These are phyloP conservation scores for Escallonia herrerae DNA, from an alignment of 129 eudicot genomes.

Conservation along the genomic window DNA sequence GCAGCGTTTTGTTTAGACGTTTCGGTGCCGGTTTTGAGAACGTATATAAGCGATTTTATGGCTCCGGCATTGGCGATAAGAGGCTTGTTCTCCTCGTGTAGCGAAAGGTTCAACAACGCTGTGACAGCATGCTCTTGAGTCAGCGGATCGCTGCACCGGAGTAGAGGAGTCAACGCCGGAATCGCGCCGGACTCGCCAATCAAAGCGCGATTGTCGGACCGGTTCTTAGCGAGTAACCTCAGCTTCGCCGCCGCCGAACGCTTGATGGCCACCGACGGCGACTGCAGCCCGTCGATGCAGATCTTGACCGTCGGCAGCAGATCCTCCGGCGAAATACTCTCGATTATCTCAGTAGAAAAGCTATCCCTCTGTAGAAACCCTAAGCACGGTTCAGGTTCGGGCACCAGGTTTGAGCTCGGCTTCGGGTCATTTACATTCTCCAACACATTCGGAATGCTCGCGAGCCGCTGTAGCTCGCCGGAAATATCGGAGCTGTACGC, in stretches of 20 bases:
- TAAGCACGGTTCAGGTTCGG: slow-evolving; percentile 53
- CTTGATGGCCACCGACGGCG: slow-evolving; percentile 53
- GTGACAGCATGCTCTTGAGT: slow-evolving; percentile 96
- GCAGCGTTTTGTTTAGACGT: slow-evolving; percentile 85
- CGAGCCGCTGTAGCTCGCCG: slow-evolving; percentile 77
- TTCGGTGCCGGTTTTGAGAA: slow-evolving; percentile 81
- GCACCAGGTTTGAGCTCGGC: no score
- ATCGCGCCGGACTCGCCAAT: slow-evolving; percentile 85
- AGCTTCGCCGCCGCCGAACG: slow-evolving; percentile 86
- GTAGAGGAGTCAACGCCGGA: slow-evolving; percentile 61
- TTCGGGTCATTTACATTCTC: background rate
- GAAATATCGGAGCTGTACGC: slow-evolving; percentile 79
- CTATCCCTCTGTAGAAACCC: slow-evolving; percentile 62
- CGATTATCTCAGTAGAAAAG: slow-evolving; percentile 78
- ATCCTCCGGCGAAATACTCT: slow-evolving; percentile 79
- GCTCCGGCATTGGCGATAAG: slow-evolving; percentile 50
- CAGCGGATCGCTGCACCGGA: slow-evolving; percentile 69
- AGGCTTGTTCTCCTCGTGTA: slow-evolving; percentile 50
- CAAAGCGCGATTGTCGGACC: slow-evolving; percentile 78
- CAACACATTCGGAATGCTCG: slow-evolving; percentile 30
- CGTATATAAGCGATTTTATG: slow-evolving; percentile 66
- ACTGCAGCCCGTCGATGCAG: slow-evolving; percentile 56
- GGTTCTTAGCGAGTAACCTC: slow-evolving; percentile 68
- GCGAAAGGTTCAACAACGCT: slow-evolving; percentile 72
- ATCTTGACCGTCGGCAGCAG: slow-evolving; percentile 94